These are phyloP conservation scores for Rhizophora mangle DNA, from an alignment of 345 rosid genomes.

Conservation along the genomic window DNA sequence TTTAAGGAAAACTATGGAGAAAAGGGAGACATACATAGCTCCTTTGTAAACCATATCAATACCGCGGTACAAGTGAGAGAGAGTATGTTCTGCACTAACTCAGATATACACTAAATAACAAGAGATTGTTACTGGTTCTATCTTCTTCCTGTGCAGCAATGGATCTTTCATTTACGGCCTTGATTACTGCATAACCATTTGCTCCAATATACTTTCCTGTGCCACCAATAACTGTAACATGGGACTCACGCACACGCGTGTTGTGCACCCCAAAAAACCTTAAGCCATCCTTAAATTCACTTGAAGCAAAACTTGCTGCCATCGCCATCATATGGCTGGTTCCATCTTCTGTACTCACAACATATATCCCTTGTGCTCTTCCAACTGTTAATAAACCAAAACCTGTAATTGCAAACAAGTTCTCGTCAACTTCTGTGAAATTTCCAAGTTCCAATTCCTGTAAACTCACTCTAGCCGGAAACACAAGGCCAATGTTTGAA, in stretches of 20 bases:
- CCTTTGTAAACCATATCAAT: too few species aligned
- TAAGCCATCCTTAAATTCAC: constrained; percentile 32
- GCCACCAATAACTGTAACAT: constrained; percentile 54
- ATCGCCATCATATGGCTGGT: constrained; percentile 54
- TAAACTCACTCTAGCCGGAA: constrained; percentile 40
- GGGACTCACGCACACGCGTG: constrained; percentile 38
- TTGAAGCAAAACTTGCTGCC: constrained; percentile 25
- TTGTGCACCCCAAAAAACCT: constrained; percentile 47
- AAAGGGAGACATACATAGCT: too few species aligned
- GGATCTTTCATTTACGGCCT: constrained; percentile 15
- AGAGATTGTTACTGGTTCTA: constrained; percentile 9
- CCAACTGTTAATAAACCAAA: constrained; percentile 32
- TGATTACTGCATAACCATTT: constrained; percentile 51
- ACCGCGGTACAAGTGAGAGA: too few species aligned
- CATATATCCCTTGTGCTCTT: constrained; percentile 46
- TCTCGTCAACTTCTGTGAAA: constrained; percentile 34
- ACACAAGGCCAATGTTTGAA: constrained; percentile 27
- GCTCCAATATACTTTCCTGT: constrained; percentile 41
- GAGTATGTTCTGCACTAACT: constrained; percentile 13
- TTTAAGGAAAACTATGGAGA: too few species aligned
- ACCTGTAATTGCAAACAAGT: constrained; percentile 18
- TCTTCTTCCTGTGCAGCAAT: constrained; percentile 4
- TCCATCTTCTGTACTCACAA: constrained; percentile 46
- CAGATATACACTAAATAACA: constrained; percentile 40
- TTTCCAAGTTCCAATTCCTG: constrained; percentile 49